A percentile compares a stretch with the other conserved stretches of the same genome.
Evolutionary conservation across 495 filamentous ascomycete species (phyloP).

Genomic region (Xylaria intraflava): DNA sequence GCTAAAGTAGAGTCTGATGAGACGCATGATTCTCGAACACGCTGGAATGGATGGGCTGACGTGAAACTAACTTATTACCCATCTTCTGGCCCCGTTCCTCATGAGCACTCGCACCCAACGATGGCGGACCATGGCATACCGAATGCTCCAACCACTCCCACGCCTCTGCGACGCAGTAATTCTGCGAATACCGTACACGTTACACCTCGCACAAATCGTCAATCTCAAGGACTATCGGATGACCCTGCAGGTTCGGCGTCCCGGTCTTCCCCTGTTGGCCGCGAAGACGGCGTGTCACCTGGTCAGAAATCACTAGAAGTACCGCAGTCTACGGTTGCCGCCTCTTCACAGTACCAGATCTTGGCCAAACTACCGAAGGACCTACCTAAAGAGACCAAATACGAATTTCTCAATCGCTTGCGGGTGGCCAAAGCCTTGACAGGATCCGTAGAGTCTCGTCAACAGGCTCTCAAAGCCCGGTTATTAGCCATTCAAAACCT

Average conservation of each 20-base stretch:
- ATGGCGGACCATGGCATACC: conserved; percentile 17
- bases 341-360: conserved; percentile 58
- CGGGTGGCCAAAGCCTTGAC: conserved; percentile 73
- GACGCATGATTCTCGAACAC: conserved; percentile 14
- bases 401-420: conserved; percentile 78
- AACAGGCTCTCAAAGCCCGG: conserved; percentile 71
- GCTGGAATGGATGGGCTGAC: conserved; percentile 46
- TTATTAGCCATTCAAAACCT: conserved; percentile 87
- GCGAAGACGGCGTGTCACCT: conserved; percentile 49
- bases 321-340: conserved; percentile 54
- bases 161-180: conserved; percentile 42
- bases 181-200: conserved; percentile 28
- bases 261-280: conserved; percentile 20
- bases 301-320: conserved; percentile 63
- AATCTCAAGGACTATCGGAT: conserved; percentile 20
- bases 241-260: conserved; percentile 32
- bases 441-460: conserved; percentile 56
- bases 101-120: conserved; percentile 15
- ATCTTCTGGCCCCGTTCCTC: conserved; percentile 19
- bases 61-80: conserved; percentile 44
- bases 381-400: conserved; percentile 65
- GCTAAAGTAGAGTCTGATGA: conserved; percentile 45
- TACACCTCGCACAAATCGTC: conserved; percentile 31
- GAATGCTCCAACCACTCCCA: conserved; percentile 36
- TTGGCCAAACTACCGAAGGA: conserved; percentile 56